phyloP scores from a whole-genome alignment of 176 grass and related monocot species.

The Cenchrus purpureus region DNA sequence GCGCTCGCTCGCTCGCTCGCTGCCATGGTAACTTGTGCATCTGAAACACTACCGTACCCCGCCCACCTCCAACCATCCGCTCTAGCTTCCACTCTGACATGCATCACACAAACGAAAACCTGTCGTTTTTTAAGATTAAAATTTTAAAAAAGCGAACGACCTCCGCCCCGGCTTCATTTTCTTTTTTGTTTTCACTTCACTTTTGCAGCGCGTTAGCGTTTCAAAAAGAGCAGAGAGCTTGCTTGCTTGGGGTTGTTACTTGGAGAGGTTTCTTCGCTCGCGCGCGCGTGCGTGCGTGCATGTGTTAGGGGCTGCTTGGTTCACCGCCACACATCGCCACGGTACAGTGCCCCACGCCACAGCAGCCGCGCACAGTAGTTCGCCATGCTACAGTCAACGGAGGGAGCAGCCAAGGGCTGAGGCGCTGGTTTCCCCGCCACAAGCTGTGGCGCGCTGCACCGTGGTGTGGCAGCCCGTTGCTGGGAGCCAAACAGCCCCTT shows the following conservation, averaged over 20 bases:
- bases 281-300: neutral
- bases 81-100: neutral
- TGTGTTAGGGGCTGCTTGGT: neutral
- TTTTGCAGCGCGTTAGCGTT: neutral
- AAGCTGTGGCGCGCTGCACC: too few species aligned
- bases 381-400: too few species aligned
- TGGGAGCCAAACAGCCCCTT: too few species aligned
- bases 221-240: neutral
- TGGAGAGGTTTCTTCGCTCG: neutral
- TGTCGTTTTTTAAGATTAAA: neutral
- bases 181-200: too few species aligned
- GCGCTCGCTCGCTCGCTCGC: neutral
- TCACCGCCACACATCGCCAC: too few species aligned
- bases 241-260: neutral
- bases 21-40: slow-evolving; percentile 25
- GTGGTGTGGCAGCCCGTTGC: too few species aligned
- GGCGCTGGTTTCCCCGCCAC: too few species aligned
- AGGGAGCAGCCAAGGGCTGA: too few species aligned
- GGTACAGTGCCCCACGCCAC: too few species aligned
- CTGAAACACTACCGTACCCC: neutral
- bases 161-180: neutral
- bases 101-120: slow-evolving; percentile 11
- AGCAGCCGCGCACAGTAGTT: too few species aligned
- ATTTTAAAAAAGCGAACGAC: neutral
- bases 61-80: neutral